Base-by-base conservation (phyloP, 2,329 filamentous ascomycete genomes). In the Verruconis gallopava region DNA sequence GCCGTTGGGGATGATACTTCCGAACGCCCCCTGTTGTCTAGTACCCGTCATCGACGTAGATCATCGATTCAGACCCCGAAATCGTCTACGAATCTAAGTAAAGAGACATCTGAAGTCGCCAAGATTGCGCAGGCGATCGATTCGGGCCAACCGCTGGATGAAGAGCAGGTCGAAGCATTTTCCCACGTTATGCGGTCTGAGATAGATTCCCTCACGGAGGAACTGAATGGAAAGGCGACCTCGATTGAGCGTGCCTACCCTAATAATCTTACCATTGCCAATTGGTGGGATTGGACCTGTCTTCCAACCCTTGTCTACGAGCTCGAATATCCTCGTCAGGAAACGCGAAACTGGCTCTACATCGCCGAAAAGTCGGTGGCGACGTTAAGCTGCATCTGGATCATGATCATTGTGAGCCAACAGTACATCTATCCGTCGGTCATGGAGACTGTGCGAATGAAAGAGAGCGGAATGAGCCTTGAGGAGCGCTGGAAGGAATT, bases 281-380 rank as follows among this genome's bases (percentile, higher is more conserved):
- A 82, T 53, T 77, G 81, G 49, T 74, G 76, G 53, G 79, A 84
- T 54, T 89, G 80, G 67, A 77, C 82, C 38, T 72, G 77, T 34
- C 66, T 88, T 6, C 83, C 83, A 3, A 88, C 82, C 0, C 63
- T 86, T 3, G 79, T 86, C 12, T 89, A 88, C 56, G 83, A 89
- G 55, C 69, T 83, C 35, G 77, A 83, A 51, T 88, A 88, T 52
- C 82, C 83, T 2, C 72, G 80, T n/a, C 69, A 72, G 34, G 73
- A 82, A 14, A 65, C 58, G 3, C 80, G 84, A 48, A 77, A 81
- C 58, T 85, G 81, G 81, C 67, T 64, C 49, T 88, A 88, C 52
- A 79, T 85, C 3, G 68, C 71, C 4, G 82, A 88, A 57, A 88
- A 88, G 57, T 62, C 69, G 1, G 66, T 69, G 1, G 82, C 82